Percentiles rank a stretch among this genome's conserved stretches.
These are phyloP conservation scores for Nemania abortiva DNA, from an alignment of 2,329 filamentous ascomycete species.

Conservation along the genomic window DNA sequence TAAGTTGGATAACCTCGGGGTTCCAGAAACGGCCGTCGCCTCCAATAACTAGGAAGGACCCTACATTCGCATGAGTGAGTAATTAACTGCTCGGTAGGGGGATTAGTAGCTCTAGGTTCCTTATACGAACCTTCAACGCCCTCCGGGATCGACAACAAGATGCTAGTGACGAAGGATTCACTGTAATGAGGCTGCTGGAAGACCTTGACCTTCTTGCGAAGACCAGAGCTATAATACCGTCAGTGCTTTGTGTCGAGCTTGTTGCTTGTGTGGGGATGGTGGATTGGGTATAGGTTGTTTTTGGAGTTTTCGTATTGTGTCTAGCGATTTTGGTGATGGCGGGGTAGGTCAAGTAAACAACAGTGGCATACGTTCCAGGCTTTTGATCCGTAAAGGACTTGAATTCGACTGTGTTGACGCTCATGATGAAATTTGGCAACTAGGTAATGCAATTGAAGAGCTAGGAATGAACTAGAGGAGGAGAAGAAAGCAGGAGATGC, in stretches of 20 bases:
- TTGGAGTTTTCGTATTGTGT: background rate
- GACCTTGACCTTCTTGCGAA: slow-evolving; percentile 98
- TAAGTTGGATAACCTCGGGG: slow-evolving; percentile 94
- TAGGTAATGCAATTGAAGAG: slow-evolving; percentile 16
- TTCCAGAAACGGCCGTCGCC: slow-evolving; percentile 98
- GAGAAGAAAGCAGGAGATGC: background rate
- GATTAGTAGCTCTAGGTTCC: background rate
- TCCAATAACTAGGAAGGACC: slow-evolving; percentile 91
- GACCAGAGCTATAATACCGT: slow-evolving; percentile 78
- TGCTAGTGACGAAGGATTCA: slow-evolving; percentile 94
- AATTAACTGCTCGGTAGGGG: background rate
- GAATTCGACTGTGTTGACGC: slow-evolving; percentile 80
- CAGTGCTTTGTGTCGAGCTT: slow-evolving; percentile 24
- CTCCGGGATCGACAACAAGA: slow-evolving; percentile 95
- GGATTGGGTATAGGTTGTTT: slow-evolving; percentile 25
- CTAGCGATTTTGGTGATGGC: slow-evolving; percentile 42
- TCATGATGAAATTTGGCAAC: slow-evolving; percentile 64
- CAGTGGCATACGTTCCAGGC: slow-evolving; percentile 89
- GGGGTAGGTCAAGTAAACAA: slow-evolving; percentile 51
- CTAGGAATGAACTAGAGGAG: background rate
- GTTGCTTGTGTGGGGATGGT: background rate
- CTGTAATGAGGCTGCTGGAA: slow-evolving; percentile 97
- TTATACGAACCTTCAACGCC: slow-evolving; percentile 76
- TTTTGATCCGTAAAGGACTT: slow-evolving; percentile 96
- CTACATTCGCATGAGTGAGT: slow-evolving; percentile 51